Conservation (phyloP, 176 grass and related monocot genomes). For the Poa annua region DNA sequence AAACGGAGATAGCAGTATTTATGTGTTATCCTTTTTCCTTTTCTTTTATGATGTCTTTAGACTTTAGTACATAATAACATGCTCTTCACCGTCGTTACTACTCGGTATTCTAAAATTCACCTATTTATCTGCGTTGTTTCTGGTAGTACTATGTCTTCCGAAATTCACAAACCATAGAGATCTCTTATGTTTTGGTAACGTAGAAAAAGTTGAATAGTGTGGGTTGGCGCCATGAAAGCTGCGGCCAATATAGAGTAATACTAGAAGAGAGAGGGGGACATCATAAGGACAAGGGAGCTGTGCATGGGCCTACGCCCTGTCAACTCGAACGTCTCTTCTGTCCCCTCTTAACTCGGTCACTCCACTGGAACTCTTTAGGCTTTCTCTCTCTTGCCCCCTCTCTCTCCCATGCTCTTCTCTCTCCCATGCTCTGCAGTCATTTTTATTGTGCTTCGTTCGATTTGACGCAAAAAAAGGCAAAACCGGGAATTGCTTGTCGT, state of each 20-base stretch:
- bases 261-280: not conserved
- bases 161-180: no score
- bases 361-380: constrained; percentile 19
- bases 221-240: not conserved
- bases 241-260: not conserved
- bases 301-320: constrained; percentile 24
- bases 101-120: no score
- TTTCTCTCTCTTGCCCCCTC: not conserved
- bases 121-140: no score
- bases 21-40: no score
- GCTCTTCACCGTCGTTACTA: no score
- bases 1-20: no score
- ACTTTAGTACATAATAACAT: no score
- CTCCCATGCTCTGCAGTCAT: not conserved
- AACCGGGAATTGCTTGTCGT: fast-evolving
- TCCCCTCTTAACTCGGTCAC: constrained; percentile 40
- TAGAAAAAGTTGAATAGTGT: not conserved
- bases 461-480: not conserved
- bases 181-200: not conserved
- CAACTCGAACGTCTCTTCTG: constrained; percentile 54
- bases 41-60: no score
- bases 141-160: no score
- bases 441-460: not conserved
- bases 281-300: constrained; percentile 4
- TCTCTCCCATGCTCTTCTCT: no score